A percentile compares a stretch with the other conserved stretches of the same genome.
Conservation (phyloP, 2,329 filamentous ascomycete species). For the Colletotrichum scovillei region DNA sequence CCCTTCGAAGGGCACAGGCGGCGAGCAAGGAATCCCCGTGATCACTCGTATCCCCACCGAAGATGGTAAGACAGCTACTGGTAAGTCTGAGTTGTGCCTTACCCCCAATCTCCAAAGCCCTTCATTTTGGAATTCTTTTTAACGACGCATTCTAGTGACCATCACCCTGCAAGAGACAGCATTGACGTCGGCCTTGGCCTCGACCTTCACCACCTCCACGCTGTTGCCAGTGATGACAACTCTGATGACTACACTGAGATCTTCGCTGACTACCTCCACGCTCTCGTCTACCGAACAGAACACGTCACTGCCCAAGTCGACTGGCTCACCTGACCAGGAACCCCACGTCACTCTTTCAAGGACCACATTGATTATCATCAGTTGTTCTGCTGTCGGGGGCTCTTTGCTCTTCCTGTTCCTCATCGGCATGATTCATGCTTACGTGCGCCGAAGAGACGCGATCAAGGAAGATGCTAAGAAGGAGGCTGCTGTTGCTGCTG, state of each 20-base stretch:
- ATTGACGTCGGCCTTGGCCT: not conserved
- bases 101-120: not conserved
- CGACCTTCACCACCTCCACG: not conserved
- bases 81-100: not conserved
- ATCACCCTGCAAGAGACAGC: not conserved
- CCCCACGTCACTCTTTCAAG: not conserved
- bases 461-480: not conserved
- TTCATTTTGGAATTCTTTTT: not conserved
- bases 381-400: not conserved
- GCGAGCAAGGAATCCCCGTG: not conserved
- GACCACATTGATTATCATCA: not conserved
- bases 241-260: not conserved
- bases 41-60: not conserved
- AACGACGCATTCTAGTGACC: not conserved
- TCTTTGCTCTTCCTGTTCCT: not conserved
- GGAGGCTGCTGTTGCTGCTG: not conserved
- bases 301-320: not conserved
- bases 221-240: not conserved
- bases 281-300: not conserved
- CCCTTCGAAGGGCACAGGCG: not conserved
- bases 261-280: not conserved
- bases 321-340: not conserved
- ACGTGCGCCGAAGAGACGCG: not conserved
- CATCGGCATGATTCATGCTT: not conserved
- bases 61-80: not conserved